Evolutionary conservation across 257 asterid genomes (phyloP).

Genomic region (Gardenia jasminoides): DNA sequence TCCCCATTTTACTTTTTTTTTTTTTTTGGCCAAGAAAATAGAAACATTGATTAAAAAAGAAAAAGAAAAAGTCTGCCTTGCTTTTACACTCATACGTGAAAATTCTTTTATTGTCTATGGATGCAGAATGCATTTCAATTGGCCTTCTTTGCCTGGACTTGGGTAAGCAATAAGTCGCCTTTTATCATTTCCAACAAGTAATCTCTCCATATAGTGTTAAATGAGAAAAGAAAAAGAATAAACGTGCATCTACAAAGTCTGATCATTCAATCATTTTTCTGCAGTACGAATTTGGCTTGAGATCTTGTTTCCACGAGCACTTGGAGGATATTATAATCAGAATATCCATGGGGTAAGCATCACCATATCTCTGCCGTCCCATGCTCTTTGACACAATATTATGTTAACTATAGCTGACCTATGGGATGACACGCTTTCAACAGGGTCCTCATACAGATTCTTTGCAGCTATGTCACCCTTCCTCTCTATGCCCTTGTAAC

Average conservation of each 20-base stretch:
- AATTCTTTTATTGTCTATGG: not conserved
- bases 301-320: conserved; percentile 76
- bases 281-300: conserved; percentile 77
- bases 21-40: not conserved
- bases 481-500: conserved; percentile 95
- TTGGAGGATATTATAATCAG: conserved; percentile 77
- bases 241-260: not conserved
- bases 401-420: not conserved
- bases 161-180: conserved; percentile 43
- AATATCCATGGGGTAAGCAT: conserved; percentile 79
- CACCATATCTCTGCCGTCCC: not conserved
- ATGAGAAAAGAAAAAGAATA: not conserved
- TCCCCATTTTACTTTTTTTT: not conserved
- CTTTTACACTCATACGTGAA: no score
- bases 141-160: conserved; percentile 94
- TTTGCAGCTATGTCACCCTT: conserved; percentile 90
- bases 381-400: not conserved
- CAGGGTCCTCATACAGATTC: conserved; percentile 70
- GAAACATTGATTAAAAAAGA: not conserved
- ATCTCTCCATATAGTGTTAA: not conserved
- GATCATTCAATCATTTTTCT: not conserved
- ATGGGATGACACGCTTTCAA: not conserved
- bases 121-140: conserved; percentile 93
- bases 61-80: not conserved
- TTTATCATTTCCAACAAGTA: not conserved